Evolutionary conservation across 1,284 basidiomycete genomes (phyloP).

Genomic region (Rhodotorula mucilaginosa): DNA sequence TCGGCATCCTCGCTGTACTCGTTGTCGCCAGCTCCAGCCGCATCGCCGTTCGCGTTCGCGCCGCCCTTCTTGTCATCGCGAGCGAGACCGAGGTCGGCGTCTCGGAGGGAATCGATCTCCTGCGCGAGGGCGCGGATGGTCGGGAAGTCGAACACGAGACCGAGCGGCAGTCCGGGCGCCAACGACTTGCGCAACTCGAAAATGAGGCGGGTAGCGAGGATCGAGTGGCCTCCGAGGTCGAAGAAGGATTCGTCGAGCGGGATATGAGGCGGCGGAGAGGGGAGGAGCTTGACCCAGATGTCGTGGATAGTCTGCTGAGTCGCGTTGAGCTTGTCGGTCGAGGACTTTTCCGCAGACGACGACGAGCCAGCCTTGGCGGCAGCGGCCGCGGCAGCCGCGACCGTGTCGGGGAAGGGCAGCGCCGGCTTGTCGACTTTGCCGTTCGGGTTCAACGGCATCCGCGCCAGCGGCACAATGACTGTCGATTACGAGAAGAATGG

Average conservation of each 20-base stretch:
- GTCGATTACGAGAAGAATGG: neutral
- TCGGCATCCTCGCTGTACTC: constrained; percentile 80
- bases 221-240: constrained; percentile 97
- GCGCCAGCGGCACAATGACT: constrained; percentile 91
- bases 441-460: constrained; percentile 98
- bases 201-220: constrained; percentile 92
- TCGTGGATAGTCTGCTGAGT: constrained; percentile 78
- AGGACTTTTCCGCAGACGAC: constrained; percentile 23
- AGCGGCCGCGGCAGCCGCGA: constrained; percentile 60
- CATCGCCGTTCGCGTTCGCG: constrained; percentile 34
- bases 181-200: constrained; percentile 95
- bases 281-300: constrained; percentile 81
- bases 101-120: constrained; percentile 73
- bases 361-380: constrained; percentile 45
- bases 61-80: constrained; percentile 41
- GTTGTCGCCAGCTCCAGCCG: constrained; percentile 34
- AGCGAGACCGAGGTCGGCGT: constrained; percentile 75
- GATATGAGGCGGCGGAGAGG: constrained; percentile 73
- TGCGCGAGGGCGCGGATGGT: constrained; percentile 77
- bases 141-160: constrained; percentile 88
- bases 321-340: constrained; percentile 54
- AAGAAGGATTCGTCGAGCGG: constrained; percentile 95
- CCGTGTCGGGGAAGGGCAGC: constrained; percentile 97
- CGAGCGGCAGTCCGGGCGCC: constrained; percentile 85
- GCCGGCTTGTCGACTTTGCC: constrained; percentile 99